phyloP scores from a whole-genome alignment of 768 basidiomycete genomes.

The Peribolospora kevripleyi region DNA sequence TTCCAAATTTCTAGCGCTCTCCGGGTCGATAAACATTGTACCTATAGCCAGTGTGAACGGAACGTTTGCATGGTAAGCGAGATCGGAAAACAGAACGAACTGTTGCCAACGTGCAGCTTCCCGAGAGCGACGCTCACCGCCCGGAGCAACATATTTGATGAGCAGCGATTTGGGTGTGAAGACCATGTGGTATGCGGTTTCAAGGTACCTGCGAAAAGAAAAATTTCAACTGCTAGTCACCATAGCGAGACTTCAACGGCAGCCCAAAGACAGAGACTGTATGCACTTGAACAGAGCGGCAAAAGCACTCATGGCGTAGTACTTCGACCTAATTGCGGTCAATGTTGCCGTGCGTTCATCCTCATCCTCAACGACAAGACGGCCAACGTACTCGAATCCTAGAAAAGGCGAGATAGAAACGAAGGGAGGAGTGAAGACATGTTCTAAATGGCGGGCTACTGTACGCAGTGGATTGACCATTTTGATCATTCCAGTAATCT shows the following conservation, averaged over 20 bases:
- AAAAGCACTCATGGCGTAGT: slow-evolving; percentile 64
- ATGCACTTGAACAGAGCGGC: slow-evolving; percentile 53
- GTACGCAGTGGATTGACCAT: slow-evolving; percentile 26
- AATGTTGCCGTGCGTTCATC: slow-evolving; percentile 20
- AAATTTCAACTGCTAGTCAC: too few relatives aligned
- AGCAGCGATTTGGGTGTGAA: slow-evolving; percentile 44
- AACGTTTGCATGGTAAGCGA: neutral
- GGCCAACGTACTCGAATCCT: slow-evolving; percentile 53
- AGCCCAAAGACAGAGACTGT: too few relatives aligned
- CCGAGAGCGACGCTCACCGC: slow-evolving; percentile 20
- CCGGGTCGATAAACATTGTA: slow-evolving; percentile 81
- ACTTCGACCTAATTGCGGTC: slow-evolving; percentile 26
- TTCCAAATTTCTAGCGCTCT: slow-evolving; percentile 70
- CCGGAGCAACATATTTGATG: slow-evolving; percentile 50
- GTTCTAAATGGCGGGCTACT: neutral
- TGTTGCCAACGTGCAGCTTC: too few relatives aligned
- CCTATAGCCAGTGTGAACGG: slow-evolving; percentile 23
- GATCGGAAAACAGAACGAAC: too few relatives aligned
- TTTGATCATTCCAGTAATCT: slow-evolving; percentile 64
- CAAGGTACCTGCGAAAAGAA: slow-evolving; percentile 26
- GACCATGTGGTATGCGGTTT: slow-evolving; percentile 39
- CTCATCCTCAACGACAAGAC: slow-evolving; percentile 55
- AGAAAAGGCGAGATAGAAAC: neutral
- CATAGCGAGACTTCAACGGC: too few relatives aligned
- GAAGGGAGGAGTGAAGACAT: neutral